phyloP scores from a whole-genome alignment of 225 moss, liverwort and hornwort species.

The Pleurozium schreberi region DNA sequence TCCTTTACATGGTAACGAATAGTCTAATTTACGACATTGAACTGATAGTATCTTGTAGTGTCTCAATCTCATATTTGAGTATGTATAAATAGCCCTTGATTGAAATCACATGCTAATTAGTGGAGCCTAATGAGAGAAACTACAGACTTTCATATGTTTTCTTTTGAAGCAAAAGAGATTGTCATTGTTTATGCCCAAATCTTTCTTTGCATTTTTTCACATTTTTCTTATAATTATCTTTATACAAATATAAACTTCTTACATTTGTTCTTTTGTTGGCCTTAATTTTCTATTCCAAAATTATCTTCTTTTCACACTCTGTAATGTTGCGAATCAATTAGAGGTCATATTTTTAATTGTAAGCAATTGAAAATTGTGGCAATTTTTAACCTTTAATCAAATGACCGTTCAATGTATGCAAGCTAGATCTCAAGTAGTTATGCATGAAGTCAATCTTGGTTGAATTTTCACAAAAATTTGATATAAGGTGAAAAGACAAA shows the following conservation, averaged over 20 bases:
- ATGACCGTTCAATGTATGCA: too few species aligned
- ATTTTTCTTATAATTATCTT: background rate
- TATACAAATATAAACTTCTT: background rate
- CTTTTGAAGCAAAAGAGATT: background rate
- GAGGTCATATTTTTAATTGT: too few species aligned
- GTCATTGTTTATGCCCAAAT: background rate
- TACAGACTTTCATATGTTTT: background rate
- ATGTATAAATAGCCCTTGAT: background rate
- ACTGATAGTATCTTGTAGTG: background rate
- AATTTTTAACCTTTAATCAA: too few species aligned
- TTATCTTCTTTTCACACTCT: too few species aligned
- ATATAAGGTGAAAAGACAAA: too few species aligned
- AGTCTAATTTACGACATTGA: background rate
- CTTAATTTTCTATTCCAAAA: too few species aligned
- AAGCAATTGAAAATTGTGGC: too few species aligned
- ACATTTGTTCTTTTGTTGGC: too few species aligned
- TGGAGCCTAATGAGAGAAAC: accelerated
- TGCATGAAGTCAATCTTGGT: too few species aligned
- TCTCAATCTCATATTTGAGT: background rate
- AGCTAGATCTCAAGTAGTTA: too few species aligned
- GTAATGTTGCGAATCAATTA: too few species aligned
- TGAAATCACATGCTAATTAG: background rate
- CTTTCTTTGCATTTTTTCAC: background rate
- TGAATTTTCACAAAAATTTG: too few species aligned
- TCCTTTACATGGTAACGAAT: background rate